A percentile compares a stretch with the other conserved stretches of the same genome.
Evolutionary conservation across 495 filamentous ascomycete genomes (phyloP).

Genomic region (Penicillium cinerascens): DNA sequence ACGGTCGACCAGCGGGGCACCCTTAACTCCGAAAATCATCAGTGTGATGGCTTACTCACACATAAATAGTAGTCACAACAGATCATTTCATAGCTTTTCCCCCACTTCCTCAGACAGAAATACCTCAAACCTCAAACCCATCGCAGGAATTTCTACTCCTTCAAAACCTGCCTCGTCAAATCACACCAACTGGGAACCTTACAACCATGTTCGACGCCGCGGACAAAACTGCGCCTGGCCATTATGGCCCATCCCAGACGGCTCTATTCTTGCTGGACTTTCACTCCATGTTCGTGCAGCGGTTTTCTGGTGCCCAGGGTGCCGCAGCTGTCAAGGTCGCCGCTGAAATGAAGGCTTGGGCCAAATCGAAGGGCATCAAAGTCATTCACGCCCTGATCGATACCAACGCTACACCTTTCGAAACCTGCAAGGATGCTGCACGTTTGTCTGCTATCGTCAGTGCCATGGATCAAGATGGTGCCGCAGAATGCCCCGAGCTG

Average conservation of each 20-base stretch:
- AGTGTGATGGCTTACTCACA: not conserved
- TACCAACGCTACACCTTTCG: constrained; percentile 14
- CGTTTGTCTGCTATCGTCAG: constrained; percentile 25
- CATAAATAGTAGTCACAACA: not conserved
- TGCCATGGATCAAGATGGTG: not conserved
- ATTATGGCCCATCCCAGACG: constrained; percentile 27
- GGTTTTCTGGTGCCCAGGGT: constrained; percentile 6
- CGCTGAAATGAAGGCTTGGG: constrained; percentile 22
- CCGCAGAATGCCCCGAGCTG: not conserved
- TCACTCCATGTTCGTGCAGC: constrained; percentile 22
- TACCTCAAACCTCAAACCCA: not conserved
- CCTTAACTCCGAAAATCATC: not conserved
- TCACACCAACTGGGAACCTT: not conserved
- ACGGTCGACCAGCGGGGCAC: not conserved
- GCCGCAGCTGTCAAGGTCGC: constrained; percentile 18
- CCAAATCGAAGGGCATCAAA: constrained; percentile 23
- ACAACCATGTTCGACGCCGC: not conserved
- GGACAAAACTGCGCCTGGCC: constrained; percentile 7
- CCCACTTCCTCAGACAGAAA: not conserved
- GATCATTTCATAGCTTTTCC: not conserved
- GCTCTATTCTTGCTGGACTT: constrained; percentile 34
- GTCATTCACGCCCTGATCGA: constrained; percentile 31
- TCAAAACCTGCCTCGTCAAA: not conserved
- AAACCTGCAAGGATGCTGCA: constrained; percentile 25
- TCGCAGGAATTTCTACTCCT: not conserved